Base-by-base conservation (phyloP, 2,329 filamentous ascomycete genomes). In the Stachybotrys elegans region DNA sequence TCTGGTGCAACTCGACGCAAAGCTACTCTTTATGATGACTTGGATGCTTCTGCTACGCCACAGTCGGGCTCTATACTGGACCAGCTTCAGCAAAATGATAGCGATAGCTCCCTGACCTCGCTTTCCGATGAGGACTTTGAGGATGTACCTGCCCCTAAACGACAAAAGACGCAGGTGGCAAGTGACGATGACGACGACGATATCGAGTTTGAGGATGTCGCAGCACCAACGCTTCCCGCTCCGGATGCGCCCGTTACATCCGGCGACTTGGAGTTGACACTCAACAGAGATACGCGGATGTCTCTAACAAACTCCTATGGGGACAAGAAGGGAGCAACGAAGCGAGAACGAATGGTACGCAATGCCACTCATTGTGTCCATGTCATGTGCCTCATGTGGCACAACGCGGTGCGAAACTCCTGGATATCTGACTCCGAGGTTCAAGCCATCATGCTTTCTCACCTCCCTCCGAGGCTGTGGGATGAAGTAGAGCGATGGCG, bases 291-390 rank as follows among this genome's bases (percentile, higher is more conserved):
- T 46, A 71, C 75, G 8, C 67, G 76, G 19, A 74, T 84, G n/a
- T 78, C 79, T 0, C 61, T 85, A 22, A 74, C 75, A 9, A 83
- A 83, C 50, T 70, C 78, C 1, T 71, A 79, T 36, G 79, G 80
- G 19, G 71, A 71, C 16, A 95, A 88, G 65, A 95, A 92, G 59
- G 91, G 89, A 0, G 86, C 88, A 0, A 86, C 87, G 3, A 95
- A 95, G 65, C 80, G 86, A 22, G 89, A 96, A 59, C 81, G 88
- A 42, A 78, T 82, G 48, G 86, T 92, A 44, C 79, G 93, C 21
- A 78, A 83, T 25, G 76, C 83, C 4, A 90, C 89, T 1, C 93
- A 98, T 63, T 87, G 88, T 54, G 75, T 95, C 53, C 93, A 98
- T 63, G 90, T 97, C 2, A 83, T 94, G 60, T 79, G 83, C 42